Base-by-base conservation (phyloP, 306 rosid genomes). In the Cucurbita maxima region DNA sequence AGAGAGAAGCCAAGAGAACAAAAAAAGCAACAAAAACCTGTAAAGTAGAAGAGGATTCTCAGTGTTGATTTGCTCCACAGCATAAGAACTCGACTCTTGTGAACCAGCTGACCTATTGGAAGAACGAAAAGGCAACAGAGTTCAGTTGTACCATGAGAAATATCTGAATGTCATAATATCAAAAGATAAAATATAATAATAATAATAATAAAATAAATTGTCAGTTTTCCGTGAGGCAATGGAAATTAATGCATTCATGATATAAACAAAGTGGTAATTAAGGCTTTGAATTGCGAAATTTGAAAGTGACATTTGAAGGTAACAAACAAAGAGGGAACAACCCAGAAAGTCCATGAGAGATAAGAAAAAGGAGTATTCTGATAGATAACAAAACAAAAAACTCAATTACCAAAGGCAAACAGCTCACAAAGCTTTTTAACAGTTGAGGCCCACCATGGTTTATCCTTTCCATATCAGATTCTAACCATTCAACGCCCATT, bases 141-240 rank as follows among this genome's bases (percentile, higher is more conserved):
- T 77, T 86, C 85, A 80, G 88, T 85, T 81, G 84, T 92, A 80
- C 81, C 82, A 83, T 81, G 88, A 79, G 90, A 93, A 93, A 90
- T 87, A 87, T 88, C 96, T 85, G 90, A 84, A 81, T 86, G 73
- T 79, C 83, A 81, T 84, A 85, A 89, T 80, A 81, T 75, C 84
- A 81, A 20, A 80, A 81, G 76, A 83, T 61, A 57, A 87, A 80
- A 86, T 79, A 72, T 66, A 76, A 83, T 79, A 82, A 64, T 76
- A 13, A 34, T 58, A 58, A 12, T 58, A 30, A 71, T 11, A 71
- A 77, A 19, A 4, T 67, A 44, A 66, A 81, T 78, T 74, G 43
- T 68, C 73, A 74, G 64, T 69, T 74, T 80, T 54, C 79, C 56
- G 63, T 59, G 61, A 67, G 85, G 75, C 74, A 77, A 83, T 76